Conservation (phyloP, 1,284 basidiomycete genomes). For the Earliella scabrosa region DNA sequence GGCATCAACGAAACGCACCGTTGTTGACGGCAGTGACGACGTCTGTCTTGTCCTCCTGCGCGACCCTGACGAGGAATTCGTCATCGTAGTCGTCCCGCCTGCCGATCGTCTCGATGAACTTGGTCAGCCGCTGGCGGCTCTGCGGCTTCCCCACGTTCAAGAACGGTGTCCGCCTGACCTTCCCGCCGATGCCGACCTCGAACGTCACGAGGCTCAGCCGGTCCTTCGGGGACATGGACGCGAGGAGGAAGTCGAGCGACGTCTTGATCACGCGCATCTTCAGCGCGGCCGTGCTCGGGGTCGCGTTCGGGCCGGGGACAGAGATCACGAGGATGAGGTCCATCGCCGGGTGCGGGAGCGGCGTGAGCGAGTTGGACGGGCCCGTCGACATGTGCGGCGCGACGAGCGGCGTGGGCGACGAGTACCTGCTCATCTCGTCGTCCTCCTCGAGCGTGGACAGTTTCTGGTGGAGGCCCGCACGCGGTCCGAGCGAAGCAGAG, state of each 20-base stretch:
- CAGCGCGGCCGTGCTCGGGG: constrained; percentile 79
- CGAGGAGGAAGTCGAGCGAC: constrained; percentile 84
- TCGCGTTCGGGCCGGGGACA: constrained; percentile 73
- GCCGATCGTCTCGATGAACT: constrained; percentile 78
- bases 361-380: constrained; percentile 77
- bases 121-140: constrained; percentile 71
- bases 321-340: constrained; percentile 94
- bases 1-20: constrained; percentile 50
- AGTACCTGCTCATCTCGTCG: constrained; percentile 62
- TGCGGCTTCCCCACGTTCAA: constrained; percentile 71
- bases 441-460: constrained; percentile 72
- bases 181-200: constrained; percentile 80
- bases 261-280: constrained; percentile 87
- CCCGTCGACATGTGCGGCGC: constrained; percentile 79
- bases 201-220: constrained; percentile 88
- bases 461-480: constrained; percentile 45
- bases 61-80: constrained; percentile 78
- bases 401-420: constrained; percentile 58
- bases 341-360: constrained; percentile 84
- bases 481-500: constrained; percentile 35
- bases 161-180: constrained; percentile 89
- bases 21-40: constrained; percentile 97
- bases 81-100: constrained; percentile 55
- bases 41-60: constrained; percentile 89
- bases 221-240: constrained; percentile 75